Base-by-base conservation (phyloP, 768 basidiomycete genomes). In the Tubosaeta brunneosetosa region DNA sequence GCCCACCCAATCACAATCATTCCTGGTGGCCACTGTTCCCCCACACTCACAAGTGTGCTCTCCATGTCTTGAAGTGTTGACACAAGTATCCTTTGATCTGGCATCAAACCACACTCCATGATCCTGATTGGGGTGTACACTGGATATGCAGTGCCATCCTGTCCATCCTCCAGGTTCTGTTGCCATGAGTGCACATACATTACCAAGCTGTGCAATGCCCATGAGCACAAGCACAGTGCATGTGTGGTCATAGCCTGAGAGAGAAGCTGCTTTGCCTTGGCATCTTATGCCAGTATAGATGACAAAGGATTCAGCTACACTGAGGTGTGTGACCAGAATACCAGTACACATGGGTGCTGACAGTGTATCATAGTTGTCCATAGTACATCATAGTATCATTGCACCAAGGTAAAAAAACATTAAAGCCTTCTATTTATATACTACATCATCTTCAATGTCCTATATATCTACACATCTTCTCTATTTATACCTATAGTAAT, bases 1-100 rank as follows among this genome's bases (percentile, higher is more conserved):
- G 86, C 79, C 94, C 94, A 99, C 2, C 97, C 97, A 59, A 99
- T 77, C 29, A 97, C 78, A 66, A 98, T 88, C 89, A 99, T 94
- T 8, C 94, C 97, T 0, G 97, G 97, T 16, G 94, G 93, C 33
- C 94, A 73, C 67, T 98, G 94, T 60, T 91, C 88, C 8, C 88
- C 92, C 2, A 78, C 72, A 55, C 78, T 81, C 51, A 86, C 84
- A 66, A 97, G 66, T 1, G 88, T 92, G 16, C 68, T 70, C 14
- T 79, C 80, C 36, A 97, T 81, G 61, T 86, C 77, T 50, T 71
- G 75, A 44, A 99, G 66, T 1, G 94, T 98, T 16, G 86, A 88
- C 27, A 77, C 76, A 17, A 97, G 76, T 2, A 89, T 82, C 13
- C 97, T 74, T 70, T 98, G 97, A 70, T 99, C 97, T 0, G 88